Percentiles rank a stretch among this genome's conserved stretches.
These are phyloP conservation scores for Byssothecium circinans DNA, from an alignment of 2,329 filamentous ascomycete species.

Conservation along the genomic window DNA sequence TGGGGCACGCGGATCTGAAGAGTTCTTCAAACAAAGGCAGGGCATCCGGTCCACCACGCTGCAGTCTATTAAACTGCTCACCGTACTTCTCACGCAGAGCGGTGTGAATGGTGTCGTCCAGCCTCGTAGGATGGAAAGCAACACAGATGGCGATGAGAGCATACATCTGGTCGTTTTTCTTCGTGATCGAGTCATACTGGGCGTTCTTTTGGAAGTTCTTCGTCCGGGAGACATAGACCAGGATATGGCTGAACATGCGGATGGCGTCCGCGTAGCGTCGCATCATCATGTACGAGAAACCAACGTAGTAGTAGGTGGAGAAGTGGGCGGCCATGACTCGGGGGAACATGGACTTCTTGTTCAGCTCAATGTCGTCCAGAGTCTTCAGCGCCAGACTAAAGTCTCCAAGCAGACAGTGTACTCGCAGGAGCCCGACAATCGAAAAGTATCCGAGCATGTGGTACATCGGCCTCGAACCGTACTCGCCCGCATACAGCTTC, in stretches of 20 bases:
- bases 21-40: constrained; percentile 98
- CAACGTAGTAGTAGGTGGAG: constrained; percentile 99
- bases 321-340: constrained; percentile 99
- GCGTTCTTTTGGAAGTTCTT: constrained; percentile 99
- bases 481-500: constrained; percentile 85
- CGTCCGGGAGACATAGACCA: constrained; percentile 96
- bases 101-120: constrained; percentile 99
- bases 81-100: constrained; percentile 98
- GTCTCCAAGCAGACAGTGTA: constrained; percentile 95
- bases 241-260: constrained; percentile 99
- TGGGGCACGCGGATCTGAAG: constrained; percentile 96
- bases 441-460: constrained; percentile 99
- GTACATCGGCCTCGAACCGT: constrained; percentile 91
- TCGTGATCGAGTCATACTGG: constrained; percentile 97
- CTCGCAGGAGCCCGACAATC: constrained; percentile 93
- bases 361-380: constrained; percentile 98
- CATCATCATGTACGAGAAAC: constrained; percentile 99
- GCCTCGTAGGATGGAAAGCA: constrained; percentile 92
- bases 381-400: constrained; percentile 99
- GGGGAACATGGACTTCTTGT: constrained; percentile 99
- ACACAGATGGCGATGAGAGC: constrained; percentile 98
- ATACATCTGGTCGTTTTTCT: constrained; percentile 99
- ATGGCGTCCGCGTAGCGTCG: constrained; percentile 98
- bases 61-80: constrained; percentile 94
- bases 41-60: constrained; percentile 91